Base-by-base conservation (phyloP, 331 rosid species). In the Cucumis variabilis region DNA sequence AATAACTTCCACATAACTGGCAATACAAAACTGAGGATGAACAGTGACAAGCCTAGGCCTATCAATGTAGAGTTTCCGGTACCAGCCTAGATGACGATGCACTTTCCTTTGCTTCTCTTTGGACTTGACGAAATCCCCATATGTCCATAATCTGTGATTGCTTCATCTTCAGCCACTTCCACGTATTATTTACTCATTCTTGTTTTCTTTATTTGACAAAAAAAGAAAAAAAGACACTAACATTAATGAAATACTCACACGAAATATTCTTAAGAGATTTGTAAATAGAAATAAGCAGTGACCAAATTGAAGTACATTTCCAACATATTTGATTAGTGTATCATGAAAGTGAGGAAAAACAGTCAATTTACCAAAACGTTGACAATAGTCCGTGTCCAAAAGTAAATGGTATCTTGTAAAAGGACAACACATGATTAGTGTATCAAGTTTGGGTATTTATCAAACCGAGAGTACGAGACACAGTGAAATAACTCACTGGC, bases 211-310 rank as follows among this genome's bases (percentile, higher is more conserved):
- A 44, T 30, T 75, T 12, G 6, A 60, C 30, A 46, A 74, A 16
- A 4, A n/a, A 74, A 33, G 14, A 23, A 44, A 76, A n/a, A 14
- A 76, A 3, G 82, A 46, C 12, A 46, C 62, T n/a, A 53, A 48
- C 7, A 48, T 50, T 48, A 44, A 41, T 41, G 77, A 21, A 74
- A 21, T 33, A 73, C 24, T 74, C 58, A 44, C 58, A 73, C 14
- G 27, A 21, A 97, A 93, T 84, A 97, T 92, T 77, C 98, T 98
- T 97, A 86, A 53, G 91, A 86, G 62, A 87, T 46, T 44, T 46
- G 77, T 41, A 48, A 68, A 60, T 82, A 27, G 25, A 53, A 41
- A 16, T 79, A 23, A 82, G 86, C 74, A 37, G 82, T 16, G 82
- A 62, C 55, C 21, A 33, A 20, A 28, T 12, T 82, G 53, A 60